Base-by-base conservation (phyloP, 1,284 basidiomycete species). In the Puccinia coronata region DNA sequence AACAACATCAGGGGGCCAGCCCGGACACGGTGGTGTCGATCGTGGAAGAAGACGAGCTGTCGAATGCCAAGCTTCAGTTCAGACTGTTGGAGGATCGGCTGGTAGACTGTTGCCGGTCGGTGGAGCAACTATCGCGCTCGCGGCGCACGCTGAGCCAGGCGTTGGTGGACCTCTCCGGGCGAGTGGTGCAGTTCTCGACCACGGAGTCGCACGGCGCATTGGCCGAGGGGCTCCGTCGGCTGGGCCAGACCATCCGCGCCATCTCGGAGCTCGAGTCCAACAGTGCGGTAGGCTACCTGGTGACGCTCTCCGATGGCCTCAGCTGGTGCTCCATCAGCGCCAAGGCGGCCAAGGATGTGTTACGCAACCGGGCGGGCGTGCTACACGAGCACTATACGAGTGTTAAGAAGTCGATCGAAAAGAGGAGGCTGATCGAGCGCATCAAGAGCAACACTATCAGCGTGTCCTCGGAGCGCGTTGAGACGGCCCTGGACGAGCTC, bases 311-410 rank as follows among this genome's bases (percentile, higher is more conserved):
- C 31, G 95, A 98, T 86, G 92, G 94, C 0, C 88, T 98, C 75
- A 93, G 93, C 0, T 98, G 98, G 86, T 94, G 97, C 87, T 92
- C 94, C 23, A 89, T 95, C 87, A 97, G 97, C 84, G 94, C 96
- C n/a, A 90, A 92, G 65, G 93, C 95, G 16, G 95, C 94, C 1
- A 96, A 95, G 84, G 88, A 88, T 36, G 59, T 86, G 82, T 12
- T 49, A 43, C 25, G 34, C 34, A 69, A 57, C 49, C 78, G 31
- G 16, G 36, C 78, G 12, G 49, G 91, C 23, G 92, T 96, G 12
- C 87, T 97, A 82, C 95, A 98, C 84, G 95, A 97, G 86, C 93
- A 95, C 82, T 94, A 96, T 83, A 89, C 90, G 6, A 94, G 95
- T 1, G 93, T 94, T 31, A 97, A 97, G 86, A 90, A 91, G 2